Conservation (phyloP, 176 grass and related monocot genomes). For the Otatea glauca region DNA sequence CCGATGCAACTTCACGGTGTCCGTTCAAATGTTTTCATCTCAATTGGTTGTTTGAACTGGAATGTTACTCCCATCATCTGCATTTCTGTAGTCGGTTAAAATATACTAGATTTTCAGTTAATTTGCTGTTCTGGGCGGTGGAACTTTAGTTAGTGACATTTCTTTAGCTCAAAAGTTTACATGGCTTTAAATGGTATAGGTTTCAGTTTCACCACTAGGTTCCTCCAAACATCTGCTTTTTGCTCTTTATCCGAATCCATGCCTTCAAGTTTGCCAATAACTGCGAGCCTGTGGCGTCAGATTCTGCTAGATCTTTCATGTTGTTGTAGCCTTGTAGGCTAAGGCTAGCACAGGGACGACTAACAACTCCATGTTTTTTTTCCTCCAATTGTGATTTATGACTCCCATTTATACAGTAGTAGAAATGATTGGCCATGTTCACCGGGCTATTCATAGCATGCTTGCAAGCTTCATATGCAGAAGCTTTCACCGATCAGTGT, state of each 20-base stretch:
- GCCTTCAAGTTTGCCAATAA: conserved; percentile 28
- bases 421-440: not conserved
- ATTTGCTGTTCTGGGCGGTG: not conserved
- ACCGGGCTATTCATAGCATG: not conserved
- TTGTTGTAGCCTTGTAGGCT: not conserved
- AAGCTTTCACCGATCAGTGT: not conserved
- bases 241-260: conserved; percentile 10
- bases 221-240: conserved; percentile 29
- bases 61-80: not conserved
- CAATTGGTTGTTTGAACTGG: not conserved
- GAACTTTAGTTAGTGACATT: conserved; percentile 7
- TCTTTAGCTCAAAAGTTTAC: not conserved
- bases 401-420: not conserved
- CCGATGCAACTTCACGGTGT: conserved; percentile 27
- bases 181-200: conserved; percentile 14
- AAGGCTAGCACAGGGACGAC: not conserved
- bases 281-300: not conserved
- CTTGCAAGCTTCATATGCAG: conserved; percentile 1
- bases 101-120: not conserved
- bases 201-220: conserved; percentile 20
- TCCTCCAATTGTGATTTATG: conserved; percentile 1
- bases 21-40: not conserved
- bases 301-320: conserved; percentile 41
- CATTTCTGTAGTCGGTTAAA: not conserved
- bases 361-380: conserved; percentile 22